Base-by-base conservation (phyloP, 306 rosid species). In the Spatholobus suberectus region DNA sequence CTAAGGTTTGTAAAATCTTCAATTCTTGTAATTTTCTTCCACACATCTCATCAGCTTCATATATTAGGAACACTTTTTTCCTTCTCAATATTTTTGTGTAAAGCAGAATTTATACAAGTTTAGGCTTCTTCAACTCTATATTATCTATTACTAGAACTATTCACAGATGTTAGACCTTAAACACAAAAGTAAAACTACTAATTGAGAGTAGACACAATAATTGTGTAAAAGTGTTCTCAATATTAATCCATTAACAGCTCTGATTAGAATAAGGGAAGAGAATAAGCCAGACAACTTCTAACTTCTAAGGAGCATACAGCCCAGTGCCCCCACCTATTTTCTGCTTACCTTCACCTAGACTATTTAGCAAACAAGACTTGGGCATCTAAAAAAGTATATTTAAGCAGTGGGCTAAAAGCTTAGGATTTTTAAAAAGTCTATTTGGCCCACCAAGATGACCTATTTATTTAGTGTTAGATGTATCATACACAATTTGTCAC, bases 221-320 rank as follows among this genome's bases (percentile, higher is more conserved):
- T 20, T 21, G 23, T 57, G 35, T 44, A 11, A 54, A 8, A 21
- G 20, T 18, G n/a, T 69, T 68, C 14, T 21, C 55, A 66, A 75
- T 63, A 29, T 29, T 66, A 68, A 82, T 55, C 55, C 20, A 4
- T 15, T 69, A 51, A 76, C 58, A 47, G 21, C 61, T n/a, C 55
- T 17, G 11, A 32, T 0, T 51, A 52, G 20, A 11, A 10, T 5
- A 51, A n/a, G 8, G n/a, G 14, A 29, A 8, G 43, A 27, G 24
- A 43, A 43, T 8, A 41, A 9, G 10, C 24, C 13, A 44, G 4
- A 4, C n/a, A n/a, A n/a, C n/a, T n/a, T n/a, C n/a, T n/a, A 71
- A 2, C 76, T 17, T 23, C 29, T 26, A 15, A 23, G 41, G 41
- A 26, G 76, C 26, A 6, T 46, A 14, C 10, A 68, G 29, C 52